These are phyloP conservation scores for Cerrena zonata DNA, from an alignment of 1,284 basidiomycete species.

Conservation along the genomic window DNA sequence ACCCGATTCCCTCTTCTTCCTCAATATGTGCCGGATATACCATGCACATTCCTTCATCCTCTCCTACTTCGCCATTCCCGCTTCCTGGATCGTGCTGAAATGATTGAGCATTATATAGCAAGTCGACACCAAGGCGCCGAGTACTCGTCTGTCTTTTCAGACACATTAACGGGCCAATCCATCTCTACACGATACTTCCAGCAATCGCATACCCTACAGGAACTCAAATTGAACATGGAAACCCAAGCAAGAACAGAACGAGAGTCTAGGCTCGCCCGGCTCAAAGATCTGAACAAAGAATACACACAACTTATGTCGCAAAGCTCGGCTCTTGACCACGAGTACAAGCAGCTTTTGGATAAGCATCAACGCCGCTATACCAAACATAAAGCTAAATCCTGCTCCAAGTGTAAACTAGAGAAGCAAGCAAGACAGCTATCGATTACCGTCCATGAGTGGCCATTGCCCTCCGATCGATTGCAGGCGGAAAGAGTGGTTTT, in stretches of 20 bases:
- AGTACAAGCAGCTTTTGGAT: neutral
- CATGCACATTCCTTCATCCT: neutral
- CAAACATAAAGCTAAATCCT: neutral
- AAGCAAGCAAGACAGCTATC: slow-evolving; percentile 14
- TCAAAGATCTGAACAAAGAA: neutral
- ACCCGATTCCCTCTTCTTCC: slow-evolving; percentile 30
- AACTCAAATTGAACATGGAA: neutral
- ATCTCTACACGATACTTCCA: neutral
- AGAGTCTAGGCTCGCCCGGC: neutral
- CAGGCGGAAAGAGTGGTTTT: slow-evolving; percentile 35
- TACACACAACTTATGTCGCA: neutral
- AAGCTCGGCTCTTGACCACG: neutral
- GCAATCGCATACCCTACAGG: neutral
- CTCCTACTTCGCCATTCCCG: neutral
- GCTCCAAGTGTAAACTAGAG: neutral
- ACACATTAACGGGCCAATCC: neutral
- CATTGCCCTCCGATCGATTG: slow-evolving; percentile 30
- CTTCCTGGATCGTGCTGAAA: neutral
- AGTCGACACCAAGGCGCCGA: neutral
- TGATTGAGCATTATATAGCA: neutral
- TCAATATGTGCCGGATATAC: slow-evolving; percentile 27
- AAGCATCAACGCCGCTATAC: neutral
- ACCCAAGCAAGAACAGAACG: neutral
- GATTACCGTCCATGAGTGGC: slow-evolving; percentile 45
- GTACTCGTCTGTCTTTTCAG: neutral